These are phyloP conservation scores for Abrus precatorius DNA, from an alignment of 306 rosid genomes.

Conservation along the genomic window DNA sequence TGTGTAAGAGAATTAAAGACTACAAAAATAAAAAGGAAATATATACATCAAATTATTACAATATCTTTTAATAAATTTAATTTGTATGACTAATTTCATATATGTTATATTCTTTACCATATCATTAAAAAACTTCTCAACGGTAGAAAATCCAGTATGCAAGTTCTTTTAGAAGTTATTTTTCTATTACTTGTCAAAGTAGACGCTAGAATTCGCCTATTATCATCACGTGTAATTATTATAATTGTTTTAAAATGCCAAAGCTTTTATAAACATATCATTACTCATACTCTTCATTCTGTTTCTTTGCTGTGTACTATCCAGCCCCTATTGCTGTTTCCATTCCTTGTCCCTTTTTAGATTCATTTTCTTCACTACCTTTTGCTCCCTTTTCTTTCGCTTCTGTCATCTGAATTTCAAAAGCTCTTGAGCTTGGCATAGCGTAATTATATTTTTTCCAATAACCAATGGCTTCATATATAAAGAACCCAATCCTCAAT, in stretches of 20 bases:
- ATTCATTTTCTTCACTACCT: neutral
- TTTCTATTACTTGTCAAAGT: too few relatives aligned
- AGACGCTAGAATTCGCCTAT: too few relatives aligned
- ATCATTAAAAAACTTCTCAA: too few relatives aligned
- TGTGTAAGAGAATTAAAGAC: too few relatives aligned
- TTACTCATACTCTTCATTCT: neutral
- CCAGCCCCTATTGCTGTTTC: neutral
- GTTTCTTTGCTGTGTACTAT: neutral
- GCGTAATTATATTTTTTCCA: neutral
- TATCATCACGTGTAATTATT: neutral
- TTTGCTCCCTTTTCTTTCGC: neutral
- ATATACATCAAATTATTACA: too few relatives aligned
- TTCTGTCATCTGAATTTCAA: neutral
- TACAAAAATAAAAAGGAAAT: too few relatives aligned
- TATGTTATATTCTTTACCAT: too few relatives aligned
- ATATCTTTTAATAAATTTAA: too few relatives aligned
- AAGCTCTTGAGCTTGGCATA: neutral
- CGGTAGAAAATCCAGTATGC: too few relatives aligned
- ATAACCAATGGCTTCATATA: neutral
- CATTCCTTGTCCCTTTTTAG: neutral
- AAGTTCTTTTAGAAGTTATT: too few relatives aligned
- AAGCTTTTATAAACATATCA: neutral
- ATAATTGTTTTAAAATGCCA: neutral
- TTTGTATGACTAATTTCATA: too few relatives aligned
- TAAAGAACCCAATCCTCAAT: neutral